Base-by-base conservation (phyloP, 1,139 yeast genomes). In the Tardiomyces depauwii region DNA sequence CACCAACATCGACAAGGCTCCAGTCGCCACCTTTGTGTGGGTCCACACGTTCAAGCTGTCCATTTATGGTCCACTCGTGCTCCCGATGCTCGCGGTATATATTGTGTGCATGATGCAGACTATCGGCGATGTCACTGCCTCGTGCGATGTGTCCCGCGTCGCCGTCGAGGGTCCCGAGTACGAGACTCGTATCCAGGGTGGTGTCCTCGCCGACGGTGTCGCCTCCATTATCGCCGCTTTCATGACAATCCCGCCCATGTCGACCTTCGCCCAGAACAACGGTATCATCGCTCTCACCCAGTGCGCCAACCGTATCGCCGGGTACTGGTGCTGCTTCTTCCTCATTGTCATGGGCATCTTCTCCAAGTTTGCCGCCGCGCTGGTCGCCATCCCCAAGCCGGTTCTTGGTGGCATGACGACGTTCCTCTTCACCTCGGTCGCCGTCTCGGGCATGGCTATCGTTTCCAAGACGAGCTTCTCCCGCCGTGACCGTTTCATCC, bases 361-460 rank as follows among this genome's bases (percentile, higher is more conserved):
- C 61, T 73, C 93, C 55, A 87, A 87, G 66, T 86, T 88, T 64
- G 91, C 95, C 19, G 95, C 94, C 25, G 89, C 94, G 28, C 72
- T 88, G 49, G 86, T 82, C 32, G 76, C 95, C 32, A 88, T 88
- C 58, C 96, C 96, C 42, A 75, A 73, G 51, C 74, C 95, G 0
- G 91, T 87, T 23, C 72, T 87, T 50, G 96, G 96, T 47, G 96
- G 96, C 52, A 85, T 87, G 95, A 87, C 95, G 28, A 74, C 95
- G 4, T 88, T 87, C 70, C 70, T 88, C 50, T 88, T 86, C 73
- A 77, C 89, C 33, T 78, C 94, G 12, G 96, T 88, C 45, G 89
- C 94, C 0, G 91, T 85, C 39, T 84, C 95, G 1, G 96, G 96
- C 59, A 67, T 88, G 51, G 79, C 82, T 58, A 84, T 88, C 61